Conservation (phyloP, 1,284 basidiomycete genomes). For the Schizophyllum amplum region DNA sequence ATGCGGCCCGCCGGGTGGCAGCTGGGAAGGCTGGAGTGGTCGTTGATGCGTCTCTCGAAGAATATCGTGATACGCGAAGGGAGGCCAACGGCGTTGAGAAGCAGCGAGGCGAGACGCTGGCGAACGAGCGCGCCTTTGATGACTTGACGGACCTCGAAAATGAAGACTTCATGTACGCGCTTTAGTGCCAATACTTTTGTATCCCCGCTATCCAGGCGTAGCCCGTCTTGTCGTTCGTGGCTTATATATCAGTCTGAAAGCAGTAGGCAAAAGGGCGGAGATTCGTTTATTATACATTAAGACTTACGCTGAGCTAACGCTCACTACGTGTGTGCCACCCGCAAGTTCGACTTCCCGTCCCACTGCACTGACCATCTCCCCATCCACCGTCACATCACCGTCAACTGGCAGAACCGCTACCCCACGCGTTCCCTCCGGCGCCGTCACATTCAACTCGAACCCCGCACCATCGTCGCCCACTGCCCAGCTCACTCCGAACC, state of each 20-base stretch:
- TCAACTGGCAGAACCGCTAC: constrained; percentile 9
- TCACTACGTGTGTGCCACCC: no score
- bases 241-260: no score
- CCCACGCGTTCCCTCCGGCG: constrained; percentile 20
- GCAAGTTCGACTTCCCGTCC: no score
- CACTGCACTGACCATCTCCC: not conserved
- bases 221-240: no score
- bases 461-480: constrained; percentile 2
- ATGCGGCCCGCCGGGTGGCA: constrained; percentile 25
- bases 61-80: constrained; percentile 10
- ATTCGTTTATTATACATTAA: no score
- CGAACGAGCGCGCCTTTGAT: constrained; percentile 33
- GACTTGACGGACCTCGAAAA: constrained; percentile 38
- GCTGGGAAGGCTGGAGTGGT: constrained; percentile 29
- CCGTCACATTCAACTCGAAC: constrained; percentile 15
- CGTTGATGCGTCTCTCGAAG: constrained; percentile 36
- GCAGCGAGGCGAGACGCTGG: constrained; percentile 13
- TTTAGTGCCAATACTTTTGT: no score
- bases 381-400: not conserved
- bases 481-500: constrained; percentile 33
- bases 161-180: constrained; percentile 38
- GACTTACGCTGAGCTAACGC: no score
- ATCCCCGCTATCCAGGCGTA: no score
- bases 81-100: constrained; percentile 12
- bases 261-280: no score